phyloP scores from a whole-genome alignment of 139 green algal genomes.

The Volvox reticuliferus region DNA sequence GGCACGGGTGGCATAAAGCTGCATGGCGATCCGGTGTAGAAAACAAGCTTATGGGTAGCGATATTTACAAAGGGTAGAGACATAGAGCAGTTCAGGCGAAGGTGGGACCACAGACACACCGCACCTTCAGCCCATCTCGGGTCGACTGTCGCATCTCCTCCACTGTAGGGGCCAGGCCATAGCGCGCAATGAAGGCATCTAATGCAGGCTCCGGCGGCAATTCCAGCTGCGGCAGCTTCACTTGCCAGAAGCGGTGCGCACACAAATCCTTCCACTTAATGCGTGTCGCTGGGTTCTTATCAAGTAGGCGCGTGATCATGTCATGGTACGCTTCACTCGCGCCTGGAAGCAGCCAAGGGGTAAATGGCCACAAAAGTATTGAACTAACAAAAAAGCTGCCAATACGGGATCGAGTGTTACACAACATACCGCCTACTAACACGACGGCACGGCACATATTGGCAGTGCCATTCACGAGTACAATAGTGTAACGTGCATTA shows the following conservation, averaged over 20 bases:
- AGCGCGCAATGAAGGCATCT: constrained; percentile 73
- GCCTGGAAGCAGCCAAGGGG: constrained; percentile 54
- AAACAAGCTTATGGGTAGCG: no score
- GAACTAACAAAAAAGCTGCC: no score
- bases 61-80: no score
- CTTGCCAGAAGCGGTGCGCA: constrained; percentile 80
- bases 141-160: constrained; percentile 40
- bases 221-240: constrained; percentile 54
- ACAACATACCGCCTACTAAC: no score
- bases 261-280: constrained; percentile 79
- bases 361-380: no score
- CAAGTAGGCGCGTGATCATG: constrained; percentile 82
- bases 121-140: constrained; percentile 32
- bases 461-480: no score
- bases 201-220: constrained; percentile 85
- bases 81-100: no score
- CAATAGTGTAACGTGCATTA: no score
- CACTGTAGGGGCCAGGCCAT: constrained; percentile 56
- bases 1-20: no score
- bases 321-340: constrained; percentile 77
- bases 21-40: no score
- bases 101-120: background rate
- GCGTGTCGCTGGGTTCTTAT: constrained; percentile 85
- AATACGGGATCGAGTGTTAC: no score
- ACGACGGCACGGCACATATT: no score